Base-by-base conservation (phyloP, 768 basidiomycete genomes). In the Sutorius australiensis region DNA sequence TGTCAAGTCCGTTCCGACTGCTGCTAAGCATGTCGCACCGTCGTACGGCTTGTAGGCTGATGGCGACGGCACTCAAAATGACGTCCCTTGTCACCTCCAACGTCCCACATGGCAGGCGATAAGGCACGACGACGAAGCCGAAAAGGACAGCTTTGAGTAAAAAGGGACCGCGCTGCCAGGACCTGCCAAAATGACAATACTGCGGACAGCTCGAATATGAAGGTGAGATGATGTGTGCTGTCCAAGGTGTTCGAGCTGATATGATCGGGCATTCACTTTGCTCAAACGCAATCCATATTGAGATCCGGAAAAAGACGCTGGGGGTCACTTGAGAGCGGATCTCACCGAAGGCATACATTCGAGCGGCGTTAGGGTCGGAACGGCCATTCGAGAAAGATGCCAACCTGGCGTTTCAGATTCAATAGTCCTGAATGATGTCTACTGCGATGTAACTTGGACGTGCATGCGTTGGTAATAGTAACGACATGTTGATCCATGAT, bases 271-370 rank as follows among this genome's bases (percentile, higher is more conserved):
- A 51, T 47, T 56, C 37, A 63, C 58, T 54, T 56, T 66, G 61
- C 45, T 30, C 41, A 38, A 50, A 54, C 41, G 40, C 21, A 37
- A 17, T 49, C 53, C 57, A 55, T 55, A 50, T 51, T 53, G 59
- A 64, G 65, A 66, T 65, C 64, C 64, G 64, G 52, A 39, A 32
- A 19, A 31, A 33, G 13, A 36, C 19, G 47, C 48, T 38, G 19
- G 33, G 50, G 41, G 53, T 58, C 50, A 66, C 54, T 50, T 64
- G 65, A 57, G 63, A 51, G 49, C 64, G 64, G 64, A 65, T 67
- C 64, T 65, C 65, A n/a, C 58, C 58, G 50, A 47, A 34, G 10
- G 48, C 39, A 42, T 38, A 45, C 42, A 41, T 54, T 64, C 56
- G 39, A 38, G 59, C 63, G 65, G 63, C 59, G 50, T 55, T 67